A percentile compares a stretch with the other conserved stretches of the same genome.
phyloP scores from a whole-genome alignment of 257 asterid genomes.

The Lycium ferocissimum region DNA sequence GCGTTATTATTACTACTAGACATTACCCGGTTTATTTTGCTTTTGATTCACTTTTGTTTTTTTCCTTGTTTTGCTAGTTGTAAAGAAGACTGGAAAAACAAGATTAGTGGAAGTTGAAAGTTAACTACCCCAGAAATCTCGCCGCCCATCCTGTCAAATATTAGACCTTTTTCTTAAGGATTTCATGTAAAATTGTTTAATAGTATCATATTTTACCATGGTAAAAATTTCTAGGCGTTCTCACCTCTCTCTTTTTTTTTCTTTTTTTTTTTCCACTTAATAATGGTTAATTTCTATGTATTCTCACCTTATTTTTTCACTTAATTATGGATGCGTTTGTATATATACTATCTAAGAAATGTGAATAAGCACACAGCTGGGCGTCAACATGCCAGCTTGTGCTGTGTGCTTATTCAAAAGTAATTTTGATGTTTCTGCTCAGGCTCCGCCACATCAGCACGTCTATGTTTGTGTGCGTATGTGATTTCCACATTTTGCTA shows the following conservation, averaged over 20 bases:
- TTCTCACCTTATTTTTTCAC: not conserved
- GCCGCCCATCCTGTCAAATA: not conserved
- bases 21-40: not conserved
- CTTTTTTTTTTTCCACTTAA: not conserved
- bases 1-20: slow-evolving; percentile 42
- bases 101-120: not conserved
- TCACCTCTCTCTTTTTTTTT: not conserved
- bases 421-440: no score
- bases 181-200: not conserved
- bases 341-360: no score
- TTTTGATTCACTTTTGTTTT: not conserved
- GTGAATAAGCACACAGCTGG: no score
- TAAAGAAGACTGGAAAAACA: not conserved
- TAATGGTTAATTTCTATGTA: not conserved
- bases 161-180: not conserved
- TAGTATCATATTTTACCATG: no score
- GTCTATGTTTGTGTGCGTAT: no score
- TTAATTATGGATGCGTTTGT: not conserved
- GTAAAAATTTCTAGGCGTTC: not conserved
- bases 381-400: no score
- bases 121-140: not conserved
- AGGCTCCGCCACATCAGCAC: no score
- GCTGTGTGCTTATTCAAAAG: no score
- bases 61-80: not conserved
- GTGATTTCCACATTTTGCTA: no score